Percentiles rank a stretch among this genome's conserved stretches.
phyloP scores from a whole-genome alignment of 306 rosid species.

The Vigna unguiculata region DNA sequence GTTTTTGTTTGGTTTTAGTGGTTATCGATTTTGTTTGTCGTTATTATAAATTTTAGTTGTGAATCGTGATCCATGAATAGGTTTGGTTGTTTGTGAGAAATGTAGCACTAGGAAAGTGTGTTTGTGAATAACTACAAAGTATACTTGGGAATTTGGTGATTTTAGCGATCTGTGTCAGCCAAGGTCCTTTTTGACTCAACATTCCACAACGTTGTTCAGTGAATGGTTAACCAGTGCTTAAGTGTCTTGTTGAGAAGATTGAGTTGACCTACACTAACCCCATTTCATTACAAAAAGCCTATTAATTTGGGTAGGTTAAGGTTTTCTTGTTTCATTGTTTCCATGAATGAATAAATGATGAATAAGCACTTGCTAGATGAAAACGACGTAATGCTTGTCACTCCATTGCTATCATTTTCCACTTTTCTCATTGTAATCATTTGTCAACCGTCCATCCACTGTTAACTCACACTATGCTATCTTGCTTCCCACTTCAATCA shows the following conservation, averaged over 20 bases:
- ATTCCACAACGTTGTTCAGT: conserved; percentile 53
- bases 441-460: conserved; percentile 49
- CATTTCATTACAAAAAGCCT: conserved; percentile 35
- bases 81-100: too few relatives aligned
- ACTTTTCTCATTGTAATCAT: conserved; percentile 37
- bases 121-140: background rate
- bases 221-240: conserved; percentile 51
- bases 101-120: conserved; percentile 25
- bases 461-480: background rate
- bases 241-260: conserved; percentile 48
- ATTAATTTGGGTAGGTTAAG: conserved; percentile 38
- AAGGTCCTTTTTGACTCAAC: conserved; percentile 58
- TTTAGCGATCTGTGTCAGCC: conserved; percentile 37
- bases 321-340: background rate
- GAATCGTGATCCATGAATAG: too few relatives aligned
- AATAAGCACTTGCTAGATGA: conserved; percentile 41
- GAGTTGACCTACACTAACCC: conserved; percentile 48
- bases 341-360: background rate
- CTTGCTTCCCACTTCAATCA: conserved; percentile 35
- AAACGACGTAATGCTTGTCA: conserved; percentile 49
- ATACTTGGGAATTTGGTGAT: background rate
- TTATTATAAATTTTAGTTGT: too few relatives aligned
- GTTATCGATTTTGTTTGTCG: too few relatives aligned
- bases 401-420: conserved; percentile 36
- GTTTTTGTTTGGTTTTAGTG: too few relatives aligned